Base-by-base conservation (phyloP, 495 filamentous ascomycete species). In the Apiosordaria backusii region DNA sequence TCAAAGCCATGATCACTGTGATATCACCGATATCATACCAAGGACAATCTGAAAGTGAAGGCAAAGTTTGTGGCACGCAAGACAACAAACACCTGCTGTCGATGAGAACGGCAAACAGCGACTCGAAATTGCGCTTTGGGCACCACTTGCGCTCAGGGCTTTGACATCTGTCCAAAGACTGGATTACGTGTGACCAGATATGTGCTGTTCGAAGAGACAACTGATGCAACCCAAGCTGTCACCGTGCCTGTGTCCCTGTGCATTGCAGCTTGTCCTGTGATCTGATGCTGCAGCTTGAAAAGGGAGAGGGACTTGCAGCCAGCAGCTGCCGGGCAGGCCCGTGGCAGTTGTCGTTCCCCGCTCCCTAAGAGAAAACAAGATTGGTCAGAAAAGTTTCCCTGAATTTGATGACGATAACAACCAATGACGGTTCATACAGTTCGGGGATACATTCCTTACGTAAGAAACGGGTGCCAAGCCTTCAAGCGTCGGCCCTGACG, bases 401-500 rank as follows among this genome's bases (percentile, higher is more conserved):
- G 18, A 45, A 15, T 15, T 45, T 57, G 53, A 57, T 66, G 57
- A 2, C 0, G 18, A 45, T 19, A 50, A 54, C 35, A 52, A 10
- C 61, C 61, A 63, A 59, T 59, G 57, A 59, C 57, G 57, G 16
- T 27, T 10, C 22, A 4, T 45, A 45, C 35, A 45, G 35, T 45
- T 45, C 13, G 35, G 35, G n/a, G n/a, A n/a, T n/a, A n/a, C n/a
- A 45, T 50, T 26, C 57, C 64, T 69, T 69, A 69, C 16, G 67
- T 69, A 69, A 69, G 62, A 0, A 52, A 29, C 4, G 1, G 7
- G 35, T 29, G 62, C 67, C 65, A 69, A 63, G 58, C 10, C 29
- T 68, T 57, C 25, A 57, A 58, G 65, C 61, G 62, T 66, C 58
- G 26, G 61, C 27, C 25, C 66, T 70, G 68, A 67, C 62, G 64